Evolutionary conservation across 2,329 filamentous ascomycete species (phyloP).

Genomic region (Kalaharituber pfeilii): DNA sequence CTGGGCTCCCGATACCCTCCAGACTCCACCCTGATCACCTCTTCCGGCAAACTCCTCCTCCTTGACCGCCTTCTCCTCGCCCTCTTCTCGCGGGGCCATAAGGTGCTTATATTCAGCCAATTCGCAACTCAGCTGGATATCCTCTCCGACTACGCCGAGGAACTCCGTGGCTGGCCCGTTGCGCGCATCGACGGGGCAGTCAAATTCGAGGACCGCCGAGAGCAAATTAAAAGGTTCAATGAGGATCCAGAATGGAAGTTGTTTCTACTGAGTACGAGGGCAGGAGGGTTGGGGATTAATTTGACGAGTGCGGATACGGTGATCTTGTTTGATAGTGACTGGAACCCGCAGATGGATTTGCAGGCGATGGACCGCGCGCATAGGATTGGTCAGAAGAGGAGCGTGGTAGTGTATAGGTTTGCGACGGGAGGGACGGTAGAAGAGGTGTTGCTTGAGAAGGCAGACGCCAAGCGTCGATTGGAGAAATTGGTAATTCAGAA

Average conservation of each 20-base stretch:
- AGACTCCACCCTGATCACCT: constrained; percentile 44
- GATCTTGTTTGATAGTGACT: constrained; percentile 61
- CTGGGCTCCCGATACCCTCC: constrained; percentile 47
- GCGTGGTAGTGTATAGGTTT: constrained; percentile 83
- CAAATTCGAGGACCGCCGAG: constrained; percentile 50
- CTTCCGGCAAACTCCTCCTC: constrained; percentile 89
- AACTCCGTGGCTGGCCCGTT: constrained; percentile 60
- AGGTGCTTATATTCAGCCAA: constrained; percentile 89
- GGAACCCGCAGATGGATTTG: constrained; percentile 85
- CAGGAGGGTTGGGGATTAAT: constrained; percentile 90
- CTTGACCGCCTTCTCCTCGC: constrained; percentile 68
- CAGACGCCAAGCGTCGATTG: constrained; percentile 76
- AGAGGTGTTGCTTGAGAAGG: constrained; percentile 66
- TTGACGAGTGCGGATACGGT: constrained; percentile 82
- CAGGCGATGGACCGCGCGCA: constrained; percentile 94
- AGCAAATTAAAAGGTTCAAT: constrained; percentile 60
- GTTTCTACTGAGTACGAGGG: constrained; percentile 77
- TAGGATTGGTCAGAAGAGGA: constrained; percentile 79
- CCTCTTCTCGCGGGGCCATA: constrained; percentile 59
- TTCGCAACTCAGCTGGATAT: constrained; percentile 92
- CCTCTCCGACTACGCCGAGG: constrained; percentile 63
- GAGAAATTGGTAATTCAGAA: constrained; percentile 95
- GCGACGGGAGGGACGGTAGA: constrained; percentile 89
- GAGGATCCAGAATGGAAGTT: constrained; percentile 46
- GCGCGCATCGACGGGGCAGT: constrained; percentile 88